Evolutionary conservation across 164 flowering plant species (phyloP), one percentile per base, ranked within the genome.

Genomic region (Macadamia tetraphylla): DNA sequence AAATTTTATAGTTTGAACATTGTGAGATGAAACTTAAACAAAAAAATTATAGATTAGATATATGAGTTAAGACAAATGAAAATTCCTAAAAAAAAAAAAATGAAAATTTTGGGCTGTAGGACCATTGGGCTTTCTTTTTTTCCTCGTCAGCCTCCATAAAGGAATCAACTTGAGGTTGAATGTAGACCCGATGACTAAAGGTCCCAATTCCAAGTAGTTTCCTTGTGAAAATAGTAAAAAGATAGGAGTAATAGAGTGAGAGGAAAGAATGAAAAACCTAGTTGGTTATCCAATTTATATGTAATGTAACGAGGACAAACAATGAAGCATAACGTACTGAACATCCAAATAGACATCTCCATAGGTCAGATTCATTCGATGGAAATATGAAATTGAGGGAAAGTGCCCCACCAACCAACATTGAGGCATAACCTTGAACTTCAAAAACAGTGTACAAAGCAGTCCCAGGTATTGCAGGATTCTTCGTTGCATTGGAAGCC

Each of bases 301-400:
- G 58, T 18, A 11, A 32, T 30, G n/a, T 30, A 58, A 30, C 17
- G 12, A 18, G 60, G 44, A 9, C 11, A 29, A 15, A 32, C 5
- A 42, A 58, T 61, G 17, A 17, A 60, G 58, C 23, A 60, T 9
- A 61, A 83, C 98, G 87, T 83, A 94, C 98, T 91, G 84, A 94
- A 91, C 98, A 94, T 91, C 97, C 98, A 94, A 67, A 94, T 87
- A 61, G 98, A 94, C 98, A 76, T 77, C 98, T 86, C 98, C 98
- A 94, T 42, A 94, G 67, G 73, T 94, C 98, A 6, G 97, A 97
- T 72, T 94, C 95, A 68, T 84, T 86, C 29, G 97, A 94, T 61
- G 97, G 95, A 74, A 94, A 91, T 70, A 91, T 60, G 52, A 94
- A 87, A 74, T 94, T 94, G 86, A 94, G 91, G 7, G 96, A 94